Base-by-base conservation (phyloP, 2,329 filamentous ascomycete genomes). In the Mycosphaerella arachidis region DNA sequence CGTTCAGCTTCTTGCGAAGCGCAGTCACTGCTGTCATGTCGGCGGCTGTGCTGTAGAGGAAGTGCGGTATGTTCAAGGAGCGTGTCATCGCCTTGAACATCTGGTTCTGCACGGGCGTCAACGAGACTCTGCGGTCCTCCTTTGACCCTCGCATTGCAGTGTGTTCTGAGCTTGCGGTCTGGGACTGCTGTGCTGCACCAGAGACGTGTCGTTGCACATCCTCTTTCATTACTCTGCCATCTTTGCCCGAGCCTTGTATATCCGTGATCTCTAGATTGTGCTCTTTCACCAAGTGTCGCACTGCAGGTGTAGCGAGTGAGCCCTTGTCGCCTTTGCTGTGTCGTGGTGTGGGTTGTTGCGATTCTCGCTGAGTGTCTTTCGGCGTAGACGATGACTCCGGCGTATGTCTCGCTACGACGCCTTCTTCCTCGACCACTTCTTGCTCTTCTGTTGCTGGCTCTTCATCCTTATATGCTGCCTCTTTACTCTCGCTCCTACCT, bases 51-150 rank as follows among this genome's bases (percentile, higher is more conserved):
- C 91, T 89, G 78, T 96, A 99, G 62, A 97, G 85, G 77, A 99
- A 97, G 76, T 97, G 94, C 0, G 94, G 94, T 68, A 97, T 97
- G 54, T 77, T 85, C 64, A 99, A 83, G 2, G 93, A 97, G 60
- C 86, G 86, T 13, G 93, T 97, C 94, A 99, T 99, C 61, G 87
- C 84, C 79, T 95, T 97, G 86, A 96, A 97, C 94, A 99, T 99
- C 72, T 91, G 89, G 40, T 84, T 82, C 77, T 97, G 93, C 13
- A 90, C 89, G 40, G 87, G 87, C 12, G 90, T 90, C 62, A 99
- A 80, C 59, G 84, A 79, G 33, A 88, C 81, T 1, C 81, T 76
- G 8, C 86, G 89, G 75, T 97, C 94, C 56, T 81, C 78, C 13
- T 74, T 67, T 35, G 76, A 71, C 48, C 70, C 62, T 12, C 66